These are phyloP conservation scores for Canavalia gladiata DNA, from an alignment of 306 rosid genomes.

Conservation along the genomic window DNA sequence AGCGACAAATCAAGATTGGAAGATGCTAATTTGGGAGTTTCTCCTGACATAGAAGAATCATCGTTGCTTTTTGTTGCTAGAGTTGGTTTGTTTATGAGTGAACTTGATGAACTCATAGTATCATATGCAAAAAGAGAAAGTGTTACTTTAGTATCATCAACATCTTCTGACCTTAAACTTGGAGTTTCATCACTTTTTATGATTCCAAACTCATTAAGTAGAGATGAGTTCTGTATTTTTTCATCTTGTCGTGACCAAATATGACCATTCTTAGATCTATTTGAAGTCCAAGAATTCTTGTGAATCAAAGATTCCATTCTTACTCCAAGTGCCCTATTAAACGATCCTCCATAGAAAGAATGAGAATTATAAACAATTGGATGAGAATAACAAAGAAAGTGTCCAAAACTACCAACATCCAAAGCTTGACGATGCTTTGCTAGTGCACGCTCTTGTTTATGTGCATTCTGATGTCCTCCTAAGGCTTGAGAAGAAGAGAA, in stretches of 20 bases:
- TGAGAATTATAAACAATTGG: slow-evolving; percentile 37
- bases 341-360: slow-evolving; percentile 50
- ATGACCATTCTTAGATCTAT: slow-evolving; percentile 15
- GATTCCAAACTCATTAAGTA: slow-evolving; percentile 34
- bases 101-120: slow-evolving; percentile 17
- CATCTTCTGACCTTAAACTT: slow-evolving; percentile 5
- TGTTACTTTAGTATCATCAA: neutral
- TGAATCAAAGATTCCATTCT: slow-evolving; percentile 62
- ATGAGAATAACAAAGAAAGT: slow-evolving; percentile 42
- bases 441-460: slow-evolving; percentile 68
- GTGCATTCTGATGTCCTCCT: slow-evolving; percentile 89
- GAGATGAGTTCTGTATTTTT: neutral
- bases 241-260: slow-evolving; percentile 13
- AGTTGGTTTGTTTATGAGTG: neutral
- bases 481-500: slow-evolving; percentile 74
- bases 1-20: slow-evolving; percentile 65
- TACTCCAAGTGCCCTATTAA: slow-evolving; percentile 52
- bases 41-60: slow-evolving; percentile 19
- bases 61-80: neutral
- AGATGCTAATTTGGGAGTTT: neutral
- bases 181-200: neutral
- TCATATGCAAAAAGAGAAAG: neutral
- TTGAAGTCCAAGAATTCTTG: slow-evolving; percentile 51
- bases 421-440: slow-evolving; percentile 61
- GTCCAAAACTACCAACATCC: slow-evolving; percentile 22